phyloP scores from a whole-genome alignment of 2,329 filamentous ascomycete species.

The Xylaria sp. region DNA sequence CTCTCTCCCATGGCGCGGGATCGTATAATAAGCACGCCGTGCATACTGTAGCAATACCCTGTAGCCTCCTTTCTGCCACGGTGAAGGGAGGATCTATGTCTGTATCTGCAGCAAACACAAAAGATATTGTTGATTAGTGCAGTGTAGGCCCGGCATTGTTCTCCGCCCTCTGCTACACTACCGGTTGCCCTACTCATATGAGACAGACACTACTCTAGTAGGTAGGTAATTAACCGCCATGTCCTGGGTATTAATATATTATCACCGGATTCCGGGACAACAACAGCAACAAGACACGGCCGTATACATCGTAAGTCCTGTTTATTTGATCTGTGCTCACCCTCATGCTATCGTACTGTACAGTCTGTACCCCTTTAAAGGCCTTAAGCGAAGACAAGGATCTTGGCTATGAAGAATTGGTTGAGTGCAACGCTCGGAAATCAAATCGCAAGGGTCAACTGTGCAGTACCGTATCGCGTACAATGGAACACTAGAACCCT shows the following conservation, averaged over 20 bases:
- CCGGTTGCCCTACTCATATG: not conserved
- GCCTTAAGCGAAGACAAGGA: constrained; percentile 24
- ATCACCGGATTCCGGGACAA: not conserved
- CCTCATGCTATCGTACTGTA: not conserved
- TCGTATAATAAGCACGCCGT: not conserved
- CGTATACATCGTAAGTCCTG: not conserved
- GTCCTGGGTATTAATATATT: not conserved
- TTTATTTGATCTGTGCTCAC: not conserved
- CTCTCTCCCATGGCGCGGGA: not conserved
- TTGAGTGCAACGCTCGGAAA: constrained; percentile 29
- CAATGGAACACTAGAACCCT: constrained; percentile 1
- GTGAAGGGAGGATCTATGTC: not conserved
- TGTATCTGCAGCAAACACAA: not conserved
- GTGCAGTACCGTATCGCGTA: not conserved
- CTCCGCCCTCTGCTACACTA: not conserved
- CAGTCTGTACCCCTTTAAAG: constrained; percentile 8
- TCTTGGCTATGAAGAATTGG: constrained; percentile 14
- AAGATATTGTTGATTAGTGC: not conserved
- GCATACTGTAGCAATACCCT: not conserved
- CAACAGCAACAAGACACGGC: not conserved
- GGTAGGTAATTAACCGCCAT: not conserved
- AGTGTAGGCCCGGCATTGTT: not conserved
- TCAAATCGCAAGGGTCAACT: constrained; percentile 27
- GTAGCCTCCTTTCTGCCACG: not conserved
- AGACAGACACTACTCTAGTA: not conserved